phyloP scores from a whole-genome alignment of 2,329 filamentous ascomycete genomes.

The Aureobasidium uvarum region DNA sequence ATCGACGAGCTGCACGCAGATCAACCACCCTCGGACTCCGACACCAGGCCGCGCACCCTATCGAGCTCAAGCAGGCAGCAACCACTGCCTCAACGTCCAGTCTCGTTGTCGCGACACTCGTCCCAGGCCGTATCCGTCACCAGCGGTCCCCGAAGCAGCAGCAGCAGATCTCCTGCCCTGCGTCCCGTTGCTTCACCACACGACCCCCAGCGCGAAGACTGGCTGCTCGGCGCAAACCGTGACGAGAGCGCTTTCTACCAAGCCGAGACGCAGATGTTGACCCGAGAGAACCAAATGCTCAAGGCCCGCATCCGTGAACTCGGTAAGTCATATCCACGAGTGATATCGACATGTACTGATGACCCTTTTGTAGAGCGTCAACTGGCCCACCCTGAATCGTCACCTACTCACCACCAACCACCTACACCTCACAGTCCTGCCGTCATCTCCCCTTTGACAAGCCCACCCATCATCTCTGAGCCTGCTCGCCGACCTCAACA shows the following conservation, averaged over 20 bases:
- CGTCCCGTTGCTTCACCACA: conserved; percentile 57
- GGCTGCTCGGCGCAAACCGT: conserved; percentile 57
- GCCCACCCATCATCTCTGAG: conserved; percentile 11
- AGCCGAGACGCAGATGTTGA: conserved; percentile 74
- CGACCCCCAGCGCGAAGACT: conserved; percentile 51
- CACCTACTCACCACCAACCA: conserved; percentile 9
- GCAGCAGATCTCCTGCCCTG: conserved; percentile 46
- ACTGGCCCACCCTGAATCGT: background rate
- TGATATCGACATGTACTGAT: background rate
- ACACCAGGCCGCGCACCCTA: conserved; percentile 35
- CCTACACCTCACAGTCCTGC: conserved; percentile 22
- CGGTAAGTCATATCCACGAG: conserved; percentile 49
- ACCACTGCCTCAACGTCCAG: conserved; percentile 31
- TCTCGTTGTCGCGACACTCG: conserved; percentile 46
- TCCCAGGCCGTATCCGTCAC: conserved; percentile 39
- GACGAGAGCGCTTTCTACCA: conserved; percentile 79
- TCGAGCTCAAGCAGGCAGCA: conserved; percentile 30
- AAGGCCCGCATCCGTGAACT: conserved; percentile 70
- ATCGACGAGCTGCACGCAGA: conserved; percentile 57
- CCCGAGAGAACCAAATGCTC: conserved; percentile 80
- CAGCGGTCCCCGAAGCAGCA: conserved; percentile 41
- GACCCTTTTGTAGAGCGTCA: background rate
- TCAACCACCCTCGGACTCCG: conserved; percentile 6
- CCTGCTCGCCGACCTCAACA: background rate
- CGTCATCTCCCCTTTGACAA: conserved; percentile 15